A percentile compares a stretch with the other conserved stretches of the same genome.
phyloP scores from a whole-genome alignment of 805 yeast genomes.

The Schizosaccharomyces octosporus region DNA sequence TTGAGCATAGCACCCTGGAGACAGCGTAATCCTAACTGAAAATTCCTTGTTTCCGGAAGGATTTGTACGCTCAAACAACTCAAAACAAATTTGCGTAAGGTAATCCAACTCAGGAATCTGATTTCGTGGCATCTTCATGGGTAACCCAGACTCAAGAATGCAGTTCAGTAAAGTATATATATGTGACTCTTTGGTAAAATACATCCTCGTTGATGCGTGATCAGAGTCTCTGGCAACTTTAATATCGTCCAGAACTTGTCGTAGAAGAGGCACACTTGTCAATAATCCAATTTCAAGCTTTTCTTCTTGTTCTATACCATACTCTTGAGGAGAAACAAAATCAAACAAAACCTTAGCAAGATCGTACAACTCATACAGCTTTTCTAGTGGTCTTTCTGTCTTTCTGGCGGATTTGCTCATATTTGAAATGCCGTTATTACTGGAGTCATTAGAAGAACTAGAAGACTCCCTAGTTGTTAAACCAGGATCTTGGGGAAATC shows the following conservation, averaged over 20 bases:
- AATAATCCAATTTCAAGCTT: constrained; percentile 85
- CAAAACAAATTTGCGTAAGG: constrained; percentile 81
- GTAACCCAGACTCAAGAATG: constrained; percentile 72
- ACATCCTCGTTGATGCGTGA: constrained; percentile 62
- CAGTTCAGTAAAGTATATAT: constrained; percentile 81
- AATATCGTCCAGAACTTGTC: constrained; percentile 60
- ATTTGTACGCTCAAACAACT: constrained; percentile 40
- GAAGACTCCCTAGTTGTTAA: constrained; percentile 10
- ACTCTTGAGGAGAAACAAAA: constrained; percentile 90
- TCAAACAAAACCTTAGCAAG: constrained; percentile 84
- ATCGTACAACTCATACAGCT: constrained; percentile 67
- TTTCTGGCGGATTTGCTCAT: background rate
- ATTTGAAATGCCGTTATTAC: background rate
- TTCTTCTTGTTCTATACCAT: constrained; percentile 87
- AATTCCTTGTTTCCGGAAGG: constrained; percentile 36
- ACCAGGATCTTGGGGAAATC: constrained; percentile 24
- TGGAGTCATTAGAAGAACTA: background rate
- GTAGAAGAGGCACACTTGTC: constrained; percentile 82
- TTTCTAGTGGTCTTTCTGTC: constrained; percentile 3
- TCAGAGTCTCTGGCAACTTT: constrained; percentile 54
- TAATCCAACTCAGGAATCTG: constrained; percentile 92
- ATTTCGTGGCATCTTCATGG: constrained; percentile 85
- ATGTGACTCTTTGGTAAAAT: constrained; percentile 91
- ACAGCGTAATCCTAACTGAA: constrained; percentile 68
- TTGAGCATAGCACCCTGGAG: constrained; percentile 96